phyloP scores from a whole-genome alignment of 352 stramenopile genomes.

The Phytophthora cajani region DNA sequence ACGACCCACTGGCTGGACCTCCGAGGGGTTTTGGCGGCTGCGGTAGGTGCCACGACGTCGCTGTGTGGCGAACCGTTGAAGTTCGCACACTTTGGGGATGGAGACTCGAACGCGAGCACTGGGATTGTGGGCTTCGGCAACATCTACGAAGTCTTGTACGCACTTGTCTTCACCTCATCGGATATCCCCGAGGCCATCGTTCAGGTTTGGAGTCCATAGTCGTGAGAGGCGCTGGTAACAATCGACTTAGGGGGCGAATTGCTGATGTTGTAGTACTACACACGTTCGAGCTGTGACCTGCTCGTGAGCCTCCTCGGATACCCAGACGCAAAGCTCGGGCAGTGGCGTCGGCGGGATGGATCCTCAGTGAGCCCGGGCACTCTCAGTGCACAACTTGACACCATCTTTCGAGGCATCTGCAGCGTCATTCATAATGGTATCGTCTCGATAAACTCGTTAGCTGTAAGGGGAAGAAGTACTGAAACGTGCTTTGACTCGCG shows the following conservation, averaged over 20 bases:
- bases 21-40: conserved; percentile 63
- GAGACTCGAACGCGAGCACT: conserved; percentile 2
- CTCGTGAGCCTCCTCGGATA: conserved; percentile 63
- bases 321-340: conserved; percentile 45
- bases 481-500: too few species aligned
- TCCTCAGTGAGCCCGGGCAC: conserved; percentile 18
- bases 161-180: conserved; percentile 44
- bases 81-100: conserved; percentile 40
- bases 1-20: conserved; percentile 46
- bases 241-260: not conserved
- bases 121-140: conserved; percentile 53
- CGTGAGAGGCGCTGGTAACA: not conserved
- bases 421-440: conserved; percentile 34
- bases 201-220: conserved; percentile 17
- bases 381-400: conserved; percentile 34
- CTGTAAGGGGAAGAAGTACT: too few species aligned
- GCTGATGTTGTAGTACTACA: conserved; percentile 52
- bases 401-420: conserved; percentile 34
- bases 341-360: conserved; percentile 23
- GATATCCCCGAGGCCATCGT: conserved; percentile 18
- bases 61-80: conserved; percentile 56
- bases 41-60: conserved; percentile 55
- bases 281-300: conserved; percentile 56
- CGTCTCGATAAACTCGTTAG: not conserved
- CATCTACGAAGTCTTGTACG: conserved; percentile 62